Evolutionary conservation across 2,329 filamentous ascomycete genomes (phyloP), one percentile per base, ranked within the genome.

Genomic region (Fusarium xylarioides): DNA sequence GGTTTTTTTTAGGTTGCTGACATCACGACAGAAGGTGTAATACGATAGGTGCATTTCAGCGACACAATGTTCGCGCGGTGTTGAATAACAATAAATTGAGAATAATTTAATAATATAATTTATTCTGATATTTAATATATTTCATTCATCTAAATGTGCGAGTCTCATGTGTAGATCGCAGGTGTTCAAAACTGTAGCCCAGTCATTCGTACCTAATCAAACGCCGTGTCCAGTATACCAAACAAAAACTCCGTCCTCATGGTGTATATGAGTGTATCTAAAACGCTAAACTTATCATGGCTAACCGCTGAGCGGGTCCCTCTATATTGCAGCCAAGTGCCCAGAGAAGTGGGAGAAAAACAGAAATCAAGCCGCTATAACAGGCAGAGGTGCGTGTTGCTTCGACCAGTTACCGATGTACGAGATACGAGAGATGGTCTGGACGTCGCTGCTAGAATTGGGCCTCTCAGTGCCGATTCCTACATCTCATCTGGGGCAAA

Each of bases 401-500:
- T 38, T 50, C 38, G 37, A 30, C 32, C 32, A 16, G 35, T 40
- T 21, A 26, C 42, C 28, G n/a, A 26, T 30, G 47, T 38, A 34
- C 11, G 26, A 42, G 26, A 28, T 61, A n/a, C 21, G 16, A 16
- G 26, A 50, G 30, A 37, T 15, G 18, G n/a, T 23, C 14, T 50
- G 40, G 15, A 21, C 37, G 18, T 49, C 26, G 19, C 35, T 16
- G 42, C 34, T 15, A 11, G n/a, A 21, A 37, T n/a, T 12, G 26
- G 16, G 50, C 23, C 26, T 42, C 26, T 35, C 32, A 32, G 23
- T 42, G 53, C 32, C 52, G 43, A 21, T 18, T 44, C 26, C 59
- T 74, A 81, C 53, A 83, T 81, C 71, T 82, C 80, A 37, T 81
- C 80, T n/a, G 77, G 77, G 23, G 71, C 58, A 42, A 77, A 78